Base-by-base conservation (phyloP, 495 filamentous ascomycete genomes). In the Parachaetomium inaequale region DNA sequence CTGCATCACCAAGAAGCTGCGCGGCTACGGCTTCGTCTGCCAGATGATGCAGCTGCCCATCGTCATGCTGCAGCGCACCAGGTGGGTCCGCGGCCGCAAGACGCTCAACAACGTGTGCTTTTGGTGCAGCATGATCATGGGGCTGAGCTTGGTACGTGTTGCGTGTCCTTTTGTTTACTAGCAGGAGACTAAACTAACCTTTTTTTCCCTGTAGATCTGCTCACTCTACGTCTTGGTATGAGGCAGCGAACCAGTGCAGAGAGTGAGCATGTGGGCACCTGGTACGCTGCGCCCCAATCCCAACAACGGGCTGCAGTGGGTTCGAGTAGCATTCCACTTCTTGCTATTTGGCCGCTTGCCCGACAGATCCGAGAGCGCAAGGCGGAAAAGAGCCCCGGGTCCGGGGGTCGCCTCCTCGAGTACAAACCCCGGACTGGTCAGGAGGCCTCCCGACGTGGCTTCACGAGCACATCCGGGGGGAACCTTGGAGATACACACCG, bases 31-130 rank as follows among this genome's bases (percentile, higher is more conserved):
- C 7, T 95, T 96, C 71, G 67, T 94, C 14, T 88, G 89, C 57
- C 92, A 96, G 86, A 98, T 98, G 94, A 74, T 93, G 59, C 94
- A 98, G 78, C 78, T 98, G 61, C 94, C 94, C 0, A 95, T 98
- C 63, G 89, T 97, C 52, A 88, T 93, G 70, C 75, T 97, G 46
- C 94, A 98, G 79, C 83, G 90, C 63, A 91, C 88, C 1, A 82
- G 78, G 64, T 90, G 85, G 72, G 82, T 97, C 57, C 81, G 86
- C 63, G 85, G 88, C 17, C 81, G 85, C 62, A 86, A 82, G 62
- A 86, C 90, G 47, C 80, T 96, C 58, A 97, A 96, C 69, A 98
- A 98, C 70, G 84, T 92, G 2, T 86, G 92, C 64, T 98, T 98
- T 70, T 98, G 94, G 94, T 87, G 83, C 67, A 91, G 86, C 8